Base-by-base conservation (phyloP, 768 basidiomycete species). In the Boletus rubropictus region DNA sequence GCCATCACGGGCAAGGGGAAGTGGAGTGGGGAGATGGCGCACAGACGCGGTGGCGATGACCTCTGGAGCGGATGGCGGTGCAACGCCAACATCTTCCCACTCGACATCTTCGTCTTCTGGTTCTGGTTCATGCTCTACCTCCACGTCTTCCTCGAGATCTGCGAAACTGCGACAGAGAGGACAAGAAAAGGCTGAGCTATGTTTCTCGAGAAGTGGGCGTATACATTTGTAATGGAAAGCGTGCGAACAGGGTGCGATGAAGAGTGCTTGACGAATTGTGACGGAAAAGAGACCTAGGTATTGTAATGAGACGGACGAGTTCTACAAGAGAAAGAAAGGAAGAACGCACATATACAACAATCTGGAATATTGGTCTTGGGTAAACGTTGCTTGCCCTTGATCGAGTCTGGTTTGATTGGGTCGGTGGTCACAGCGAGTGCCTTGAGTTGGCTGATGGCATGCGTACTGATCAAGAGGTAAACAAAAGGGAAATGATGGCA, bases 201-300 rank as follows among this genome's bases (percentile, higher is more conserved):
- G 91, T n/a, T 78, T 69, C 55, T 89, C 79, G 35, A 97, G 76
- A 10, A 98, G 75, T 2, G 94, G 95, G 1, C 92, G 80, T 50
- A 99, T 93, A 65, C 95, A 97, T 68, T 97, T 98, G 79, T 89
- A 92, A 70, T 93, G 90, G 73, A 89, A 91, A 0, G 92, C 84
- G 66, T 99, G 95, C 1, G 90, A 93, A 69, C 95, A 99, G 0
- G 95, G 95, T 24, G 95, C 92, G 62, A 99, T 94, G 73, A 99
- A 97, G 39, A 98, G 80, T 0, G 92, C 88, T 68, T 99, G 95
- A 52, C 85, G 89, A 63, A 97, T 93, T 1, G 90, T 86, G 0
- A 98, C 92, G 20, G 82, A 71, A 72, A 95, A 99, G 22, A 86
- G 68, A 63, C 80, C 79, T 80, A 31, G 39, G 29, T 4, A 41